These are phyloP conservation scores for Physaria fendleri DNA, from an alignment of 345 rosid species.

Conservation along the genomic window DNA sequence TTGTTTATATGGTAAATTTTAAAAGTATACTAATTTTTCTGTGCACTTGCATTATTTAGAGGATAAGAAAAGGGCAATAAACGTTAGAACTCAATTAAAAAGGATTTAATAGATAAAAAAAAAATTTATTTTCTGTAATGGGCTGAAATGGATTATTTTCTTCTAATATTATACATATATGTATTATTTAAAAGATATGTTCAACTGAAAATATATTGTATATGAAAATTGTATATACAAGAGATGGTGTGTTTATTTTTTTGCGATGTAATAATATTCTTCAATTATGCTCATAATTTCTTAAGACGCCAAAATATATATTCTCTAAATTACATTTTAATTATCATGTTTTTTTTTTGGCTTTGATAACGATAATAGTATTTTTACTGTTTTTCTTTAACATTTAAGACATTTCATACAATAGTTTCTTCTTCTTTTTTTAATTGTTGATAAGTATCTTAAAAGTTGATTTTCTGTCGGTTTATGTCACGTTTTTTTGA, in stretches of 20 bases:
- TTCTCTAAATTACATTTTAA: background rate
- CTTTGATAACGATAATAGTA: background rate
- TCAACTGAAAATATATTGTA: too few relatives aligned
- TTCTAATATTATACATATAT: too few relatives aligned
- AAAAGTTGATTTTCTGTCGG: background rate
- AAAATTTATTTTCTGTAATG: too few relatives aligned
- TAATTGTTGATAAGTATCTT: background rate
- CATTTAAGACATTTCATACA: background rate
- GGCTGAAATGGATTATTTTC: too few relatives aligned
- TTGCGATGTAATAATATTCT: slow-evolving; percentile 8
- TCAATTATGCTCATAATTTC: slow-evolving; percentile 11
- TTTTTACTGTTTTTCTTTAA: background rate
- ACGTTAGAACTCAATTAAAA: background rate
- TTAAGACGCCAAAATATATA: background rate
- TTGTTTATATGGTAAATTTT: background rate
- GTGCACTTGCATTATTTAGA: background rate
- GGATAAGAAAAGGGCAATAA: background rate
- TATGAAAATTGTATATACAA: too few relatives aligned
- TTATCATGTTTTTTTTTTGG: background rate
- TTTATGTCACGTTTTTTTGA: background rate
- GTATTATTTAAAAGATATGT: too few relatives aligned
- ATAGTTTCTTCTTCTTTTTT: background rate
- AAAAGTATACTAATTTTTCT: background rate
- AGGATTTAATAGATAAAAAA: too few relatives aligned
- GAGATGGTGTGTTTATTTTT: too few relatives aligned